Percentiles rank a stretch among this genome's conserved stretches.
These are phyloP conservation scores for Tulasnella sp. DNA, from an alignment of 768 basidiomycete species.

Conservation along the genomic window DNA sequence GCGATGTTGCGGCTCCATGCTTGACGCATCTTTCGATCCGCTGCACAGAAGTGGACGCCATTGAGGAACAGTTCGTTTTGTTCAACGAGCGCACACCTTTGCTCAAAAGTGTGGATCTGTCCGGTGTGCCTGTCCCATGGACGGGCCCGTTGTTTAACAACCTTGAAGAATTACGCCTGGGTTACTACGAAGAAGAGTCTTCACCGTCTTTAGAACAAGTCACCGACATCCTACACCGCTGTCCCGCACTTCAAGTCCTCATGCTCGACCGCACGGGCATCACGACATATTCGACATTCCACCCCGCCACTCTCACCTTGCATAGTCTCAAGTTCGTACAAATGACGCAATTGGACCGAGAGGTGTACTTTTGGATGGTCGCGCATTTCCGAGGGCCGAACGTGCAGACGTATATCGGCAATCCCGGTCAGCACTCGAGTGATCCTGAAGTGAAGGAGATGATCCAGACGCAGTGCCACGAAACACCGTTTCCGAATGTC, in stretches of 20 bases:
- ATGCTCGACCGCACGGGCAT: background rate
- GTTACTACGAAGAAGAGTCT: background rate
- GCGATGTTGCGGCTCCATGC: background rate
- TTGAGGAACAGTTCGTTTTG: conserved; percentile 1
- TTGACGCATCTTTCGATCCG: background rate
- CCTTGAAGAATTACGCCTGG: conserved; percentile 1
- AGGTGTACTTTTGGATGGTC: conserved; percentile 9
- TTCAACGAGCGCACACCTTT: conserved; percentile 6
- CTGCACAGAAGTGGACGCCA: conserved; percentile 3
- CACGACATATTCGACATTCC: background rate
- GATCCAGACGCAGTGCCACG: background rate
- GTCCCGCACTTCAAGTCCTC: background rate
- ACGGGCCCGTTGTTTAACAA: conserved; percentile 1
- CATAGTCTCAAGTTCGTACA: background rate
- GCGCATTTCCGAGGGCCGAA: background rate
- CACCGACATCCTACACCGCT: background rate
- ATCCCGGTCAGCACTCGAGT: background rate
- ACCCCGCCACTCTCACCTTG: background rate
- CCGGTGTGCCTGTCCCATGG: conserved; percentile 4
- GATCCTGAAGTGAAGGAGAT: background rate
- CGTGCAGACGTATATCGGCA: background rate
- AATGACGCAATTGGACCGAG: conserved; percentile 9
- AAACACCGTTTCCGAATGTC: conserved; percentile 2
- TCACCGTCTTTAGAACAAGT: background rate
- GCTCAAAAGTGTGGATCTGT: background rate